Evolutionary conservation across 148 eudicot genomes (phyloP), one percentile per base, ranked within the genome.

Genomic region (Camellia granthamiana): DNA sequence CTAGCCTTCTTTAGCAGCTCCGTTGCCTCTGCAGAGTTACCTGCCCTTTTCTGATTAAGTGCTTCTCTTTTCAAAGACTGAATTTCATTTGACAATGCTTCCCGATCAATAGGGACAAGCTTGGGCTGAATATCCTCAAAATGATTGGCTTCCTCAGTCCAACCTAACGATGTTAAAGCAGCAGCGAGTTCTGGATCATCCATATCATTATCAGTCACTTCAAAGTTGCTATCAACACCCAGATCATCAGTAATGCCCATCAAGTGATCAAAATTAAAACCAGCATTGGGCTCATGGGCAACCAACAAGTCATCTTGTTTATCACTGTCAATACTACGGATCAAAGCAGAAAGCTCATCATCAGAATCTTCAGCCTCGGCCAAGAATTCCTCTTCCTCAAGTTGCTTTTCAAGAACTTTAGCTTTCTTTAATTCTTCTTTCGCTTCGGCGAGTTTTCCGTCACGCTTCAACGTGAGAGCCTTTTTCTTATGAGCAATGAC

Each of bases 321-420:
- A 72, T 88, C 91, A 72, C 71, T 83, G 82, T 90, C 96, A 78
- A 95, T 76, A 85, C 91, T 87, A 68, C 86, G 92, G 44, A 93
- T 89, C 85, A 95, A 83, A 74, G 92, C 88, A 3, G 97, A 87
- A 66, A 95, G 81, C 83, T 95, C 99, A 52, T 95, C 97, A 81
- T 93, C 99, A 65, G 99, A 95, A 72, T 91, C 97, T 49, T 93
- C 97, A 41, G 86, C 90, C 38, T 81, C 97, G 54, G 83, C 97
- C 93, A 95, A 88, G 71, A 95, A 87, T 78, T 93, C 99, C 66
- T 93, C 92, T 80, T 95, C 99, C 85, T 95, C 99, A 52, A 95
- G 90, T 84, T 95, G 86, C 85, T 89, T 92, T 84, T 95, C 99
- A 62, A 95, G 90, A 87, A 93, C 85, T 84, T 95, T 95, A 61